These are phyloP conservation scores for Halenospora varia DNA, from an alignment of 495 filamentous ascomycete genomes.

Conservation along the genomic window DNA sequence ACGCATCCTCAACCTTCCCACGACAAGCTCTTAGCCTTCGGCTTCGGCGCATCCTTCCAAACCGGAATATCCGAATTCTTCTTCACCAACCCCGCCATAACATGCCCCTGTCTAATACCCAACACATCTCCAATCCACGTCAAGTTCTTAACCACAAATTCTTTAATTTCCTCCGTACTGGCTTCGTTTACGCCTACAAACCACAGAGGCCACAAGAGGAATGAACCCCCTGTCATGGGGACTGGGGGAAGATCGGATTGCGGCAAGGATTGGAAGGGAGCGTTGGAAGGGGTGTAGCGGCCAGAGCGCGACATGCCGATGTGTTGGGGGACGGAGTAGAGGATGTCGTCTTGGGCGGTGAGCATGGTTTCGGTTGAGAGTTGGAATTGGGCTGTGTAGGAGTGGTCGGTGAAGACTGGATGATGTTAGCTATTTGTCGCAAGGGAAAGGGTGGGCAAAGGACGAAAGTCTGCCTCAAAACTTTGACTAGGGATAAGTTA, in stretches of 20 bases:
- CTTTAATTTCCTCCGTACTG: constrained; percentile 28
- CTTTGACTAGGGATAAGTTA: too few species aligned
- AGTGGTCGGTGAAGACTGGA: constrained; percentile 10
- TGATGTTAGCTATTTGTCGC: too few species aligned
- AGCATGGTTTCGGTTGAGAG: constrained; percentile 24
- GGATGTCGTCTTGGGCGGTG: constrained; percentile 36
- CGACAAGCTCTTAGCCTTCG: too few species aligned
- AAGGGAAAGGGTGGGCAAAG: too few species aligned
- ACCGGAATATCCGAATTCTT: background rate
- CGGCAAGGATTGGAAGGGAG: background rate
- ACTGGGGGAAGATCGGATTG: background rate
- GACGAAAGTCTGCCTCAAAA: too few species aligned
- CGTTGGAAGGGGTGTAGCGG: background rate
- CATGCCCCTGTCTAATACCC: constrained; percentile 27
- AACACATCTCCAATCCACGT: constrained; percentile 36
- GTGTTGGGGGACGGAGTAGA: constrained; percentile 44
- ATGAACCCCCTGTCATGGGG: constrained; percentile 30
- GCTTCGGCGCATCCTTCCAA: too few species aligned
- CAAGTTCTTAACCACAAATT: constrained; percentile 40
- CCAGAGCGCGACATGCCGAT: constrained; percentile 21
- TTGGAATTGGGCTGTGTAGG: constrained; percentile 21
- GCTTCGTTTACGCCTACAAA: constrained; percentile 36
- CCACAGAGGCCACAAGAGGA: constrained; percentile 47
- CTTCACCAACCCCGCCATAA: constrained; percentile 7
- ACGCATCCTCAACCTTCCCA: too few species aligned